Base-by-base conservation (phyloP, 441 rosid genomes). In the Populus tomentosa region DNA sequence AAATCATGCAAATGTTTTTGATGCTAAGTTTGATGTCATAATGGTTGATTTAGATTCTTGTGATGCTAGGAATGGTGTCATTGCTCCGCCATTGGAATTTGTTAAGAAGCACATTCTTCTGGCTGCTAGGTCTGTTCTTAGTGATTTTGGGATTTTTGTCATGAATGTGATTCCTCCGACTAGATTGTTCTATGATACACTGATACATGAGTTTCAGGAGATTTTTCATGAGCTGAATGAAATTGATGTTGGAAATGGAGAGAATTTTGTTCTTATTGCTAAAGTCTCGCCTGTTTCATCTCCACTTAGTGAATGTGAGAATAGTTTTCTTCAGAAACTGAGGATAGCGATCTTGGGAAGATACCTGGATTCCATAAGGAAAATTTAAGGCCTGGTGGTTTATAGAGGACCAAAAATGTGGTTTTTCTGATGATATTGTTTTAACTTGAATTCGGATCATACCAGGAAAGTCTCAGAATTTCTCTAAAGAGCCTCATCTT, bases 41-140 rank as follows among this genome's bases (percentile, higher is more conserved):
- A 90, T 94, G 98, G 91, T 94, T 83, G 97, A 95, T 87, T 83
- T 95, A 28, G 95, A 95, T 83, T 88, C 94, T 0, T 80, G 67
- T n/a, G 89, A 91, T 85, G 83, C 83, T 11, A 70, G 82, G 53
- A 88, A 77, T 35, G 95, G 97, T 65, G 53, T 85, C 40, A 86
- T 86, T 67, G 97, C 97, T 73, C 99, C 99, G 10, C 98, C 97
- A 2, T 11, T 83, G 62, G 93, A 88, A 73, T 91, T 92, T 83
- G 73, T 90, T 69, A 76, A 77, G 35, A 88, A 72, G 79, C 67
- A 82, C 24, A 81, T 88, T 74, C 84, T 95, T 78, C 71, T 75
- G 40, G 91, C 94, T 81, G 87, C 90, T 14, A 89, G 85, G 77
- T 71, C 71, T 10, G 70, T 90, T 67, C 90, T 94, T 76, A 68